Evolutionary conservation across 148 eudicot genomes (phyloP), one percentile per base, ranked within the genome.

Genomic region (Bassia scoparia): DNA sequence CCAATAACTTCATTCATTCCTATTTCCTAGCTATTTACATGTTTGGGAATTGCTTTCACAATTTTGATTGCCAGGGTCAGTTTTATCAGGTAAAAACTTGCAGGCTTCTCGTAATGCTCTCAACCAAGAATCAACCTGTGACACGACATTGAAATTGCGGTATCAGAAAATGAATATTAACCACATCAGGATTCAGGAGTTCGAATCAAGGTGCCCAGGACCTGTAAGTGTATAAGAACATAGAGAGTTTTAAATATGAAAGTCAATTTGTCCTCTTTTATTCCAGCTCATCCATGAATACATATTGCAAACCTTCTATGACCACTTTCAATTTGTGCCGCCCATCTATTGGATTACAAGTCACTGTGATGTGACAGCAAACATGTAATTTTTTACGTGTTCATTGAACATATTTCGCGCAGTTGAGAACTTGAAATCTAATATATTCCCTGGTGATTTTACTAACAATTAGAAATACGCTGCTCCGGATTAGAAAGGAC

Each of bases 101-200:
- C 88, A 87, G 21, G 84, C 87, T 44, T 50, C 74, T 68, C 74
- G 79, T 69, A 93, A 74, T 8, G 88, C 87, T 64, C 64, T 84
- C 91, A 93, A 69, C 98, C 98, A 93, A 54, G 85, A 77, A 61
- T 84, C 90, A 31, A 85, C 83, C 98, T 93, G 87, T 34, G 18
- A 24, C 71, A 63, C 23, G 4, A 76, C 50, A 44, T 21, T 12
- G 3, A 65, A 66, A 66, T 29, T 50, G 4, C 27, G 30, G 43
- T 2, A 69, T 66, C 44, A 71, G 75, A 29, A 59, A 4, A 41
- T 49, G 35, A 61, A 41, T 31, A 69, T 62, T 20, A 37, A 49
- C 48, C 48, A 14, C 53, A 20, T 1, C 46, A 41, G 46, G 0
- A 41, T 1, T 11, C 8, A 74, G 65, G 15, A 62, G 33, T 46